phyloP scores from a whole-genome alignment of 768 basidiomycete genomes.

The Thelephora ganbajun region DNA sequence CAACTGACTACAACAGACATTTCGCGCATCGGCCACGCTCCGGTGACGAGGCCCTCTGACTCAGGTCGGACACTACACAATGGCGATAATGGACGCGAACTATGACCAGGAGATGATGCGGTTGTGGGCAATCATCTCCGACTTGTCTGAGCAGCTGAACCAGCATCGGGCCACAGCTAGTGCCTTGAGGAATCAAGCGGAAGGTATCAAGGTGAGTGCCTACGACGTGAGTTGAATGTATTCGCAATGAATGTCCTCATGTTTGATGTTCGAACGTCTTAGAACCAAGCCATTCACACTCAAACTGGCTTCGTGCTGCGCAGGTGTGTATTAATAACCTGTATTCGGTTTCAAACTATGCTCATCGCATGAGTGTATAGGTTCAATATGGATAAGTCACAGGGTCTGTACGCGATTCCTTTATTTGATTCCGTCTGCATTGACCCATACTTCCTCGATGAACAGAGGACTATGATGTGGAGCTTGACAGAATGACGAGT shows the following conservation, averaged over 20 bases:
- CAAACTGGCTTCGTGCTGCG: constrained; percentile 88
- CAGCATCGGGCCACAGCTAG: constrained; percentile 65
- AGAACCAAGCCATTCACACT: constrained; percentile 81
- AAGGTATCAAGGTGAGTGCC: constrained; percentile 62
- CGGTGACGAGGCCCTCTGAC: no score
- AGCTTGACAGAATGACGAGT: constrained; percentile 80
- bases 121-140: constrained; percentile 55
- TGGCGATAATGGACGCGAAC: constrained; percentile 39
- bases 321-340: constrained; percentile 30
- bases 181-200: constrained; percentile 57
- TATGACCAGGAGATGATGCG: constrained; percentile 48
- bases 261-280: constrained; percentile 1
- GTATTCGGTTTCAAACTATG: constrained; percentile 1
- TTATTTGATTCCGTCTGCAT: constrained; percentile 1
- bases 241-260: not conserved
- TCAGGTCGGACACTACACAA: constrained; percentile 8
- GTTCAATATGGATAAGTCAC: constrained; percentile 80
- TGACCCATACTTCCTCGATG: not conserved
- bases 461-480: constrained; percentile 79
- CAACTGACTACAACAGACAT: no score
- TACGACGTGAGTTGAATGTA: not conserved
- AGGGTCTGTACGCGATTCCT: constrained; percentile 36
- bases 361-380: constrained; percentile 19
- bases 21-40: no score
- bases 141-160: constrained; percentile 73